Base-by-base conservation (phyloP, 129 eudicot genomes). In the Dittrichia graveolens region DNA sequence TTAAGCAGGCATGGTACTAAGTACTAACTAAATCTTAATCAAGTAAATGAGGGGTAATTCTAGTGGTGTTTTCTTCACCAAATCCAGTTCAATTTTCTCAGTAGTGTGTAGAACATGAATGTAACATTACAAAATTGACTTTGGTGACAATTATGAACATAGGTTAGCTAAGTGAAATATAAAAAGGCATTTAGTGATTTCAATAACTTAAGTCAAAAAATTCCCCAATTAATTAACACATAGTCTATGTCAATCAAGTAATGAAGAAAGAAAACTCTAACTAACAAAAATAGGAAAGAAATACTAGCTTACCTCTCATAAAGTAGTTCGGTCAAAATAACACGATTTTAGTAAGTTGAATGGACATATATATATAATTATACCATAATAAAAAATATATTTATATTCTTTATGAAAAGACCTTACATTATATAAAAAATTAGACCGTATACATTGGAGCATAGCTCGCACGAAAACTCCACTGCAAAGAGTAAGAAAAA, bases 231-330 rank as follows among this genome's bases (percentile, higher is more conserved):
- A n/a, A n/a, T n/a, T 4, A 40, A 44, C 43, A 44, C 11, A 57
- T 52, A 2, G 49, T 38, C 9, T 39, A 52, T 59, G 46, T 40
- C 11, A 44, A 72, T 19, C 1, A 24, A 24, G 31, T 24, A 24
- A 24, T 24, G 15, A 11, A 58, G 37, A 52, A 7, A 64, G 24
- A 53, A 48, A 49, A 74, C 72, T 54, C 38, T 65, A 44, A 34
- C 8, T 55, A 75, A 61, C 54, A 24, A 37, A 61, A 53, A 9
- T 48, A 54, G 34, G 31, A 39, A n/a, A 53, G n/a, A 8, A 47
- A 42, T 43, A 62, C 59, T 59, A 3, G 24, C 61, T 61, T 84
- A 94, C 98, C 96, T 87, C 87, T 88, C 61, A 85, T 15, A 82
- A 82, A 94, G 89, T 90, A 94, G 80, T 94, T 97, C 69, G 1